Evolutionary conservation across 345 rosid genomes (phyloP), one percentile per base, ranked within the genome.

Genomic region (Acer yangbiense): DNA sequence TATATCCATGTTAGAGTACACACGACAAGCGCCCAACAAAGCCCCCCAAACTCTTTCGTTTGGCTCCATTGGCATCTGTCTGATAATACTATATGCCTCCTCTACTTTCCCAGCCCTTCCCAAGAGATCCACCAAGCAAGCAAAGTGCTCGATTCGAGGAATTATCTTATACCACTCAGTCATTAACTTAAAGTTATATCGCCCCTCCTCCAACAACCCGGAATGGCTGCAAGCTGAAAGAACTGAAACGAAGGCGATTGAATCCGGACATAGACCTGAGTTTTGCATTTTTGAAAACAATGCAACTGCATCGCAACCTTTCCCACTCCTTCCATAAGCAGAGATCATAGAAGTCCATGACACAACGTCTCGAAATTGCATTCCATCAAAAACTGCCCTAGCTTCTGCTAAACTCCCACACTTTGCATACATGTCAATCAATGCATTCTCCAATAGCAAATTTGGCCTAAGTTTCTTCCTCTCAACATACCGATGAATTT

Each of bases 291-390:
- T 48, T 6, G 79, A 78, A 76, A 93, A 93, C 77, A 93, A 83
- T 13, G 85, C 73, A 73, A 93, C 84, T 3, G 94, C 90, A 7
- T 87, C 88, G 46, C 10, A 74, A 61, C 97, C 95, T 76, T 77
- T 85, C 7, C 97, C 97, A 10, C 84, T 79, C 77, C 76, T 75
- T 71, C 95, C 97, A 76, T 93, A 93, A 76, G 97, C 95, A 65
- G 92, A 87, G 71, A 93, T 85, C 89, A 93, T 84, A 35, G 92
- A 88, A 82, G 97, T 91, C 97, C 95, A 91, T 25, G 97, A 84
- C 71, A 85, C 92, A 62, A 93, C 76, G 68, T 93, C 97, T 44
- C 87, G 85, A 35, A 84, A 84, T 48, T 74, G 78, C 90, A 93
- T 91, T 43, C 74, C 78, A 81, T 88, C 89, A 77, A 91, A 93